Percentiles rank a stretch among this genome's conserved stretches.
These are phyloP conservation scores for Orobanche coerulescens DNA, from an alignment of 257 asterid species.

Conservation along the genomic window DNA sequence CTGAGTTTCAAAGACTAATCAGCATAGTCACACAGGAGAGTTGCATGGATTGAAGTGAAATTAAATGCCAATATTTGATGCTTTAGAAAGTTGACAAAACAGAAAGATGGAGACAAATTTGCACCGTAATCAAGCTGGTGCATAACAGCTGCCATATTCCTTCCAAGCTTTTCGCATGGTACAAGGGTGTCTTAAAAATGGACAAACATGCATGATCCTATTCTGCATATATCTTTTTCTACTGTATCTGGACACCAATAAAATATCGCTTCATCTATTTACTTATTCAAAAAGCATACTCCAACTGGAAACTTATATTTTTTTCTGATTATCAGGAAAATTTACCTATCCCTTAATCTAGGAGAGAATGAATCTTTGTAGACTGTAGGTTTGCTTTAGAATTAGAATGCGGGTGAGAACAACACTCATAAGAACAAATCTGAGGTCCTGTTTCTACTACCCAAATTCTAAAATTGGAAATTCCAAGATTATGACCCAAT, in stretches of 20 bases:
- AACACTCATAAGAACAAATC: neutral
- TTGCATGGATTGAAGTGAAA: no score
- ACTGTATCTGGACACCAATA: neutral
- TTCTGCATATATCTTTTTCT: neutral
- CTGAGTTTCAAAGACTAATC: neutral
- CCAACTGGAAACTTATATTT: neutral
- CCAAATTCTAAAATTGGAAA: neutral
- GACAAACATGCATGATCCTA: neutral
- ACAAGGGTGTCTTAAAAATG: neutral
- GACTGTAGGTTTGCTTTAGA: neutral
- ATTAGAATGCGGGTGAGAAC: neutral
- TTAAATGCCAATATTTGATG: neutral
- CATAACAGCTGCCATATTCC: neutral
- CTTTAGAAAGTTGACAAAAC: neutral
- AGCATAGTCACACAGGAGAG: neutral
- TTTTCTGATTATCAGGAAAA: neutral
- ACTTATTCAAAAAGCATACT: neutral
- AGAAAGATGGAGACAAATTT: neutral
- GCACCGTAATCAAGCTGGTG: neutral
- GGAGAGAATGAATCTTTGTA: neutral
- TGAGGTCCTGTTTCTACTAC: neutral
- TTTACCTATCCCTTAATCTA: neutral
- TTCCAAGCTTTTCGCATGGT: neutral
- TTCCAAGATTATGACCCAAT: neutral
- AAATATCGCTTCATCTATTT: neutral